These are phyloP conservation scores for Sisymbrium altissimum DNA, from an alignment of 345 rosid genomes.

Conservation along the genomic window DNA sequence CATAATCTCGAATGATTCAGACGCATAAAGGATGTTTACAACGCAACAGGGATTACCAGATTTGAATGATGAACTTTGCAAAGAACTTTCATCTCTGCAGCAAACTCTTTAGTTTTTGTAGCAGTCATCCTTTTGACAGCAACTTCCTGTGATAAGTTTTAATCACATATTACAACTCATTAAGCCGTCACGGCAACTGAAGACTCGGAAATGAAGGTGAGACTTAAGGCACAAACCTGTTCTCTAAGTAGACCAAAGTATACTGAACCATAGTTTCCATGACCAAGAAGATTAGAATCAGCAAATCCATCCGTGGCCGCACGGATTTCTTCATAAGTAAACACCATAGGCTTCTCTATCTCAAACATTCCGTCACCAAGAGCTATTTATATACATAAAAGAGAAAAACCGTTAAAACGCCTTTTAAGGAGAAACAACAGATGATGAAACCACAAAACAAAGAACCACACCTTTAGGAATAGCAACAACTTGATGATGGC, in stretches of 20 bases:
- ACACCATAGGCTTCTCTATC: conserved; percentile 81
- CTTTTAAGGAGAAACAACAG: background rate
- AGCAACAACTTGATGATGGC: conserved; percentile 47
- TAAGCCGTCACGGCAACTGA: background rate
- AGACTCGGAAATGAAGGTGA: background rate
- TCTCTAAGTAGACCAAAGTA: conserved; percentile 70
- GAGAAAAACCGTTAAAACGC: background rate
- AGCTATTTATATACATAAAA: conserved; percentile 40
- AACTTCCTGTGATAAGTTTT: conserved; percentile 59
- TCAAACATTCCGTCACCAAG: conserved; percentile 66
- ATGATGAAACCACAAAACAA: background rate
- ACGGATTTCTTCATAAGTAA: conserved; percentile 68
- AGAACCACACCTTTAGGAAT: conserved; percentile 59
- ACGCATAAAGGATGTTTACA: background rate
- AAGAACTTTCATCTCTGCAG: conserved; percentile 92
- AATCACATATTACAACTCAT: background rate
- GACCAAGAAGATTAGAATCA: conserved; percentile 85
- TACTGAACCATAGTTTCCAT: conserved; percentile 91
- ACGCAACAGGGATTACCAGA: conserved; percentile 53
- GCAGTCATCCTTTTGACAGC: conserved; percentile 91
- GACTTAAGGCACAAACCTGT: conserved; percentile 50
- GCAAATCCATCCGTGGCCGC: conserved; percentile 76
- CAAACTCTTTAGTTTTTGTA: conserved; percentile 86
- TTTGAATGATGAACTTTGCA: conserved; percentile 96
- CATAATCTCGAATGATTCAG: conserved; percentile 16